Conservation (phyloP, 2,329 filamentous ascomycete species). For the Metarhizium sp. region DNA sequence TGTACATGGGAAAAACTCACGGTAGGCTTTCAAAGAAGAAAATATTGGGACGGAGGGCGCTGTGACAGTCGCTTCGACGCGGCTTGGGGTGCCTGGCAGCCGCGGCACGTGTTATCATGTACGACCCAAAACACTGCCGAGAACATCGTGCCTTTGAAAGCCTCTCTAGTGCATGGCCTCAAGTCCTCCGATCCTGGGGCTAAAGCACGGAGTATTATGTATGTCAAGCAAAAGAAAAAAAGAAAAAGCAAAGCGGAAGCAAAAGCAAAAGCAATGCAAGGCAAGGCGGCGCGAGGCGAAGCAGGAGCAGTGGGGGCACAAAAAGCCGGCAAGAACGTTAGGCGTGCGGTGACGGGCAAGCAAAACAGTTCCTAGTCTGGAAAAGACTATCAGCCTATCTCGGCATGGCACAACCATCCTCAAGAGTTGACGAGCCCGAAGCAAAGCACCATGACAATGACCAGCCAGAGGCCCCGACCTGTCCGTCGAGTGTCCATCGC, state of each 20-base stretch:
- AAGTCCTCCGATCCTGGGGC: not conserved
- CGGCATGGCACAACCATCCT: not conserved
- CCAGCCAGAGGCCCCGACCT: no score
- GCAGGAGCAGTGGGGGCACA: not conserved
- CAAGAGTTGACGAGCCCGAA: not conserved
- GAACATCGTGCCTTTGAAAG: not conserved
- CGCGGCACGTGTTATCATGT: not conserved
- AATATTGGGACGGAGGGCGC: not conserved
- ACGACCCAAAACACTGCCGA: not conserved
- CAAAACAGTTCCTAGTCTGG: not conserved
- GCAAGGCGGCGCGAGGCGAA: constrained; percentile 5
- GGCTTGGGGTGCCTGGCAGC: not conserved
- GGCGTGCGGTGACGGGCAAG: not conserved
- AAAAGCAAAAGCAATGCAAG: constrained; percentile 4
- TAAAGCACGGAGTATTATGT: not conserved
- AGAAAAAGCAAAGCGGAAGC: constrained; percentile 3
- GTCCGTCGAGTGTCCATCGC: no score
- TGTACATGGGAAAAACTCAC: not conserved
- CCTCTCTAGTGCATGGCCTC: not conserved
- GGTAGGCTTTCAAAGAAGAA: not conserved
- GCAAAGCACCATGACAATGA: not conserved
- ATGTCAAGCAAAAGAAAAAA: constrained; percentile 2
- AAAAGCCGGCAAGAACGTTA: not conserved
- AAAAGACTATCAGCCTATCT: not conserved
- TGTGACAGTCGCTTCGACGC: not conserved